Percentiles rank a stretch among this genome's conserved stretches.
Evolutionary conservation across 1,139 yeast genomes (phyloP).

Genomic region (Yamadazyma sp.): DNA sequence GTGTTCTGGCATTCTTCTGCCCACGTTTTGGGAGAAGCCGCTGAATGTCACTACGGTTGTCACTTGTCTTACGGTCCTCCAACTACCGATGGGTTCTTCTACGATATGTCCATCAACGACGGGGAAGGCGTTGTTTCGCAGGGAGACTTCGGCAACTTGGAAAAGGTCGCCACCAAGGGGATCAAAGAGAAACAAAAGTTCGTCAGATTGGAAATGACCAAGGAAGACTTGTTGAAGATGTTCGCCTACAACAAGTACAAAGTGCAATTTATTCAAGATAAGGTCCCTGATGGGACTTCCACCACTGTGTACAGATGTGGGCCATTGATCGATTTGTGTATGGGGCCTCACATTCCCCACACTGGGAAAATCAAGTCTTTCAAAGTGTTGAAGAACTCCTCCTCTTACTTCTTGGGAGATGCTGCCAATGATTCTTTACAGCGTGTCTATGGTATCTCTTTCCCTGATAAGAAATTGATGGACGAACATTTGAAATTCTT

Average conservation of each 20-base stretch:
- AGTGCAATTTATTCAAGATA: conserved; percentile 80
- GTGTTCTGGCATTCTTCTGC: conserved; percentile 99
- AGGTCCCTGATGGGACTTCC: conserved; percentile 94
- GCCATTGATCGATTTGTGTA: conserved; percentile 93
- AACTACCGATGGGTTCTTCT: conserved; percentile 96
- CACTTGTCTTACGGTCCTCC: conserved; percentile 93
- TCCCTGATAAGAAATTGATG: conserved; percentile 98
- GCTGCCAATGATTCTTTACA: conserved; percentile 91
- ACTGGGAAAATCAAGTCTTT: conserved; percentile 95
- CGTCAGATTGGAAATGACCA: conserved; percentile 88
- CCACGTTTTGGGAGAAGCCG: conserved; percentile 96
- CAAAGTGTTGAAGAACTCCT: conserved; percentile 91
- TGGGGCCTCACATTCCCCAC: conserved; percentile 98
- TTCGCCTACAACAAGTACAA: conserved; percentile 95
- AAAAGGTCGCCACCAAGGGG: conserved; percentile 84
- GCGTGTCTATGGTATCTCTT: conserved; percentile 96
- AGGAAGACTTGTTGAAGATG: conserved; percentile 90
- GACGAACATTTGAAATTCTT: conserved; percentile 92
- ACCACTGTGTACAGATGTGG: conserved; percentile 99
- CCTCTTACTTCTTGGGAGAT: conserved; percentile 96
- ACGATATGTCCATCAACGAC: conserved; percentile 87
- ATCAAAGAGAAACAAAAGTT: conserved; percentile 96
- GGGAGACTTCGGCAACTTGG: conserved; percentile 81
- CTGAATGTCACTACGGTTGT: conserved; percentile 95
- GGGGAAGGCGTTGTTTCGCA: conserved; percentile 77